These are phyloP conservation scores for Mycosarcoma maydis DNA, from an alignment of 1,284 basidiomycete species.

Conservation along the genomic window DNA sequence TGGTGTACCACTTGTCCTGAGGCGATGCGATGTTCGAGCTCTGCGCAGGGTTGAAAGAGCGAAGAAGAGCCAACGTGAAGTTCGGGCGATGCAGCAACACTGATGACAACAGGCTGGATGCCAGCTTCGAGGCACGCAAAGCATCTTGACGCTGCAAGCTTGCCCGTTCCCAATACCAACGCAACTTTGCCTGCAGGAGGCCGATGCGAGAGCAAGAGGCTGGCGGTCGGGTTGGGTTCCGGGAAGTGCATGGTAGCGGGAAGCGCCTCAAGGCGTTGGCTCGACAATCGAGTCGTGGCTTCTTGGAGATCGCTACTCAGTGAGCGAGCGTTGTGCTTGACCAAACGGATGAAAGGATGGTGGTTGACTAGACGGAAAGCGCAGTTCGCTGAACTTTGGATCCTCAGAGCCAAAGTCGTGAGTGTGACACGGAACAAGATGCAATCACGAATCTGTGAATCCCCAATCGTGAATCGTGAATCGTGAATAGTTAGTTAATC, in stretches of 20 bases:
- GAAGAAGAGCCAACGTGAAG: not conserved
- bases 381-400: not conserved
- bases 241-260: conserved; percentile 18
- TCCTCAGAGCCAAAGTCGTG: too few species aligned
- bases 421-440: too few species aligned
- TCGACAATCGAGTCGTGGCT: too few species aligned
- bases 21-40: conserved; percentile 66
- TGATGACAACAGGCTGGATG: conserved; percentile 76
- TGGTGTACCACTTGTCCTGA: conserved; percentile 72
- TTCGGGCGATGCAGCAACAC: conserved; percentile 5
- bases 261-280: not conserved
- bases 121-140: conserved; percentile 85
- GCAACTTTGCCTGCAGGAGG: conserved; percentile 33
- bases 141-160: conserved; percentile 81
- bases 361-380: too few species aligned
- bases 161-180: conserved; percentile 79
- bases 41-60: conserved; percentile 72
- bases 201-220: conserved; percentile 46
- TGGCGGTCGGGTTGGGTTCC: conserved; percentile 37
- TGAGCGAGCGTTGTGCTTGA: too few species aligned
- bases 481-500: too few species aligned
- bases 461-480: too few species aligned
- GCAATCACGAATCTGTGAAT: too few species aligned
- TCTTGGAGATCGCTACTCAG: too few species aligned
- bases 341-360: too few species aligned